These are phyloP conservation scores for Euphorbia peplus DNA, from an alignment of 345 rosid genomes.

Conservation along the genomic window DNA sequence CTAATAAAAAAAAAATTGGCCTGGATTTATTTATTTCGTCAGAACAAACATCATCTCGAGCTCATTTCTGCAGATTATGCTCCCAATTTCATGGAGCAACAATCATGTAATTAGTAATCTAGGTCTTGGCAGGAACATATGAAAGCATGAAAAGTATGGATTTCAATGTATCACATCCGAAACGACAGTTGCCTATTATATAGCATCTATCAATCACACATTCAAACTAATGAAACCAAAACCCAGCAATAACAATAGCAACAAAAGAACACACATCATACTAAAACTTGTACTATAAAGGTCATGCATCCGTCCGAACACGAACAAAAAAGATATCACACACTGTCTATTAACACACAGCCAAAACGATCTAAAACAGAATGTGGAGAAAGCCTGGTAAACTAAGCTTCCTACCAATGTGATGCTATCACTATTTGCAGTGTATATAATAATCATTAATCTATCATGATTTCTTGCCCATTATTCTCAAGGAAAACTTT, in stretches of 20 bases:
- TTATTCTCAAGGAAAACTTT: slow-evolving; percentile 19
- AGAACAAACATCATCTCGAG: no score
- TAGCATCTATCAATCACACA: slow-evolving; percentile 3
- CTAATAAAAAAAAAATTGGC: slow-evolving; percentile 11
- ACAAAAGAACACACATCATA: slow-evolving; percentile 1
- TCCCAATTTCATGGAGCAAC: no score
- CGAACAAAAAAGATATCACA: slow-evolving; percentile 20
- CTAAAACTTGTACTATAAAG: slow-evolving; percentile 4
- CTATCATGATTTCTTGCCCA: slow-evolving; percentile 21
- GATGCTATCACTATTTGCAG: slow-evolving; percentile 18
- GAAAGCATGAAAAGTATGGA: no score
- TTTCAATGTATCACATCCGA: background rate
- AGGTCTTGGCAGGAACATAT: no score
- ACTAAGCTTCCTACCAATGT: slow-evolving; percentile 14
- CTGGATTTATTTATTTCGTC: no score
- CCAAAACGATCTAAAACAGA: slow-evolving; percentile 11
- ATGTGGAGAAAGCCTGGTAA: slow-evolving; percentile 16
- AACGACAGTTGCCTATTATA: background rate
- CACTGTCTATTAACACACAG: slow-evolving; percentile 18
- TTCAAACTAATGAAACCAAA: background rate
- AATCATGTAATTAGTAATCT: no score
- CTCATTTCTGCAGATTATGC: no score
- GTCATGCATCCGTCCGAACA: slow-evolving; percentile 13
- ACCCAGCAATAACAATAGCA: background rate
- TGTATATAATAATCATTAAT: slow-evolving; percentile 9